A percentile compares a stretch with the other conserved stretches of the same genome.
These are phyloP conservation scores for Globisporangium nunn DNA, from an alignment of 352 stramenopile species.

Conservation along the genomic window DNA sequence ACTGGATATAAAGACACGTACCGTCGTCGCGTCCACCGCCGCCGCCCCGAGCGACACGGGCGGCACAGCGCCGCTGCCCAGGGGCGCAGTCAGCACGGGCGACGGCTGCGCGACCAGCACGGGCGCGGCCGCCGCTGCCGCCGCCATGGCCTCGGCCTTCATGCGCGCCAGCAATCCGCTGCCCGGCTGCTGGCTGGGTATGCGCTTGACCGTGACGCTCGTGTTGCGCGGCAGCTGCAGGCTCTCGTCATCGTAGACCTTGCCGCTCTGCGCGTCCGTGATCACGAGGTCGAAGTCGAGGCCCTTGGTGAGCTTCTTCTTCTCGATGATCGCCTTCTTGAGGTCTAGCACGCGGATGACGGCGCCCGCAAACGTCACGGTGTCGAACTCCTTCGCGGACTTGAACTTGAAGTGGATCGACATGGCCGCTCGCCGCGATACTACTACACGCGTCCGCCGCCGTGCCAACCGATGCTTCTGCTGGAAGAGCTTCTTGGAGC, in stretches of 20 bases:
- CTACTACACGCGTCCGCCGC: no score
- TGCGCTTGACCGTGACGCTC: constrained; percentile 89
- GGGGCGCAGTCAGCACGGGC: constrained; percentile 21
- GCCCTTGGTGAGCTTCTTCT: constrained; percentile 90
- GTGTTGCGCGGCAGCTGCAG: constrained; percentile 87
- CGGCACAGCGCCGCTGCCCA: constrained; percentile 18
- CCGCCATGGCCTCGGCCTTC: constrained; percentile 73
- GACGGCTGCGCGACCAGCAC: constrained; percentile 30
- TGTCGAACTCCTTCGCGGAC: constrained; percentile 86
- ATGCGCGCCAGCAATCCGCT: constrained; percentile 75
- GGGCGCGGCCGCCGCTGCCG: constrained; percentile 39
- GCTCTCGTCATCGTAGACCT: constrained; percentile 90
- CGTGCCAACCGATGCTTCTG: no score
- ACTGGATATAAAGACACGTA: constrained; percentile 7
- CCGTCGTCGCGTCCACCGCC: constrained; percentile 2
- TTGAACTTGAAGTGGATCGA: constrained; percentile 92
- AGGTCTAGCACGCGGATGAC: constrained; percentile 86
- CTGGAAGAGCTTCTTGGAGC: no score
- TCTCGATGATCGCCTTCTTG: constrained; percentile 92
- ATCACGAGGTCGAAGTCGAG: constrained; percentile 91
- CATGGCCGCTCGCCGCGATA: constrained; percentile 25
- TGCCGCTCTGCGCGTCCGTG: constrained; percentile 88
- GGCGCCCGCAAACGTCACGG: constrained; percentile 75
- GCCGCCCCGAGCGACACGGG: constrained; percentile 25
- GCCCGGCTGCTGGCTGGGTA: constrained; percentile 73